A percentile compares a stretch with the other conserved stretches of the same genome.
Evolutionary conservation across 2,329 filamentous ascomycete genomes (phyloP).

Genomic region (Metarhizium humberi): DNA sequence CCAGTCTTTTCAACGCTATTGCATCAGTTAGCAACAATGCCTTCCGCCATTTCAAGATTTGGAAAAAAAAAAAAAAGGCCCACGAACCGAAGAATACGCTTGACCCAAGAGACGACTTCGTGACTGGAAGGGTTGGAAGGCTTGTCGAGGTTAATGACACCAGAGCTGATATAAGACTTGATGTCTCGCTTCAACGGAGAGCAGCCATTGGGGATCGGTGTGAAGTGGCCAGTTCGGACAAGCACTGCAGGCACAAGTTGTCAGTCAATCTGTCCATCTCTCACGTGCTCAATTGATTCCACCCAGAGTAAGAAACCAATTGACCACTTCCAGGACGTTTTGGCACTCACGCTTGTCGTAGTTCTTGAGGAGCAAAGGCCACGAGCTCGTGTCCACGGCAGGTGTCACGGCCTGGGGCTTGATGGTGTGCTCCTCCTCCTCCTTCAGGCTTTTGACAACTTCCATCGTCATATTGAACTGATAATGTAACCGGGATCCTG

Average conservation of each 20-base stretch:
- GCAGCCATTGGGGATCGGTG: slow-evolving; percentile 88
- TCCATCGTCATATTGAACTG: slow-evolving; percentile 36
- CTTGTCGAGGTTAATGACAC: slow-evolving; percentile 84
- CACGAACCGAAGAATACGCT: slow-evolving; percentile 80
- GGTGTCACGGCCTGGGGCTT: slow-evolving; percentile 82
- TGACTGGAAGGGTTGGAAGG: slow-evolving; percentile 96
- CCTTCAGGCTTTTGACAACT: slow-evolving; percentile 24
- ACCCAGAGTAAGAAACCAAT: neutral
- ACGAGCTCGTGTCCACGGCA: slow-evolving; percentile 74
- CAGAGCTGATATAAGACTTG: slow-evolving; percentile 93
- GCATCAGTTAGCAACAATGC: neutral
- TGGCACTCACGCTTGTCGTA: slow-evolving; percentile 72
- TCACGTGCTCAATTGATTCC: neutral
- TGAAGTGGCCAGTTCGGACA: slow-evolving; percentile 92
- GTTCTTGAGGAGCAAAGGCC: slow-evolving; percentile 92
- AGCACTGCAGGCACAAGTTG: slow-evolving; percentile 49
- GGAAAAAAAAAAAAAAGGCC: neutral
- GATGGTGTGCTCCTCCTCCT: slow-evolving; percentile 72
- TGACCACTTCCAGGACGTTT: neutral
- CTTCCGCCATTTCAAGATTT: neutral
- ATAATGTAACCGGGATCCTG: slow-evolving; percentile 8
- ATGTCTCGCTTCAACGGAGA: slow-evolving; percentile 87
- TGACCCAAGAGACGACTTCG: slow-evolving; percentile 99
- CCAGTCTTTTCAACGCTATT: slow-evolving; percentile 73
- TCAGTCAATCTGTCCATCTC: slow-evolving; percentile 5